Base-by-base conservation (phyloP, 345 rosid species). In the Syzygium aromaticum region DNA sequence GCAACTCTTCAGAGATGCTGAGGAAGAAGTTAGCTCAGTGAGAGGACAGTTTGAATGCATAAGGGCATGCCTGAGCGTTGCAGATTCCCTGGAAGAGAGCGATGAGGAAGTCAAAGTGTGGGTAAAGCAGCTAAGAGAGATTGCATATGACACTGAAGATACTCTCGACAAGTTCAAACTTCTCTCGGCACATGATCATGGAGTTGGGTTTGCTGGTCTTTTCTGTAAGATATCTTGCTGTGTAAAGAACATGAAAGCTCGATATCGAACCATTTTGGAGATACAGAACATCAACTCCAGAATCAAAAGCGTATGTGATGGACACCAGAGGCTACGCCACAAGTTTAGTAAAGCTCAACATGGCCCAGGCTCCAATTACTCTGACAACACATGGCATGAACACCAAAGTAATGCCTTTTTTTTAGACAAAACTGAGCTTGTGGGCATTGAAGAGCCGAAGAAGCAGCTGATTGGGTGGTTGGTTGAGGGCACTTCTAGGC, bases 381-480 rank as follows among this genome's bases (percentile, higher is more conserved):
- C 61, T 25, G 87, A 53, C 3, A 73, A 53, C 52, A 25, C 54
- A 78, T 88, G 90, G 89, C 87, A 86, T 49, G 90, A 89, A 27
- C 77, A 85, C 57, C 85, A 87, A 52, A 86, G 87, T 78, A 89
- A 88, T 57, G 92, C 93, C 28, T 91, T 90, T 86, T 89, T 90
- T n/a, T n/a, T 90, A 63, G 92, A 92, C 52, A 77, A 89, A 84
- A 52, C 88, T 7, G 92, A 92, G 57, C 82, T 91, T 4, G 92
- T 92, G 59, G 94, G 92, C 59, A 88, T 91, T 52, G 90, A 90
- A 14, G 90, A 86, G 80, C 90, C 87, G 17, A 90, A 88, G 85
- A 61, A 87, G 90, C 83, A 89, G 56, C 86, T 92, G 53, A 56
- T 88, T 11, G 54, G 87, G 52, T 46, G 86, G 88, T 56, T 92